Evolutionary conservation across 495 filamentous ascomycete genomes (phyloP).

Genomic region (Talaromyces borbonicus): DNA sequence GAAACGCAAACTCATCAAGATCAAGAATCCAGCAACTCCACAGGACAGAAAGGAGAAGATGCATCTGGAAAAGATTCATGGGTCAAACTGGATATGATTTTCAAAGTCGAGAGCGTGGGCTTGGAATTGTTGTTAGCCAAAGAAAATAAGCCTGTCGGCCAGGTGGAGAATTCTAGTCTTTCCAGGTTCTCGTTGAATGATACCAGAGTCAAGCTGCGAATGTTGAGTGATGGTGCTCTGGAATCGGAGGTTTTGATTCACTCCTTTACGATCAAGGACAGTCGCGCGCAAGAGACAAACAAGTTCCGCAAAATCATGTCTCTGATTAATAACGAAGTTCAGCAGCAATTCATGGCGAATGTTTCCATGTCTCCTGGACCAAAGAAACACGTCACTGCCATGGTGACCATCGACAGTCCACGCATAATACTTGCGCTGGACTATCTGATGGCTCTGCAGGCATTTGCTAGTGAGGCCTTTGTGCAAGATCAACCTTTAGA

Average conservation of each 20-base stretch:
- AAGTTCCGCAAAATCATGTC: conserved; percentile 99
- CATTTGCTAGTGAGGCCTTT: conserved; percentile 63
- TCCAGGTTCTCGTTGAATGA: conserved; percentile 91
- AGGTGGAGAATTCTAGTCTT: conserved; percentile 70
- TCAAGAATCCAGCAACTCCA: conserved; percentile 24
- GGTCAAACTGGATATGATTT: conserved; percentile 90
- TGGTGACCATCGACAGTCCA: conserved; percentile 93
- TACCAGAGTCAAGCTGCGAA: conserved; percentile 83
- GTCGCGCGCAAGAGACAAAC: conserved; percentile 72
- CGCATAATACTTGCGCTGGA: conserved; percentile 90
- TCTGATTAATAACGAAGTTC: conserved; percentile 81
- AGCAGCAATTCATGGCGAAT: conserved; percentile 96
- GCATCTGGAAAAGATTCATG: conserved; percentile 55
- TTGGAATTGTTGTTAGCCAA: conserved; percentile 77
- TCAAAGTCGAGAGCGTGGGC: conserved; percentile 78
- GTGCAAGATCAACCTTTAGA: conserved; percentile 49
- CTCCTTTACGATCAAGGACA: conserved; percentile 91
- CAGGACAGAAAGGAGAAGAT: conserved; percentile 13
- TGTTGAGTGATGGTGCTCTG: conserved; percentile 84
- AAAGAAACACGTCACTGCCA: conserved; percentile 74
- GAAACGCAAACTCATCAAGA: too few species aligned
- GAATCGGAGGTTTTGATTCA: conserved; percentile 92
- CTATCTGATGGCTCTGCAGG: conserved; percentile 82
- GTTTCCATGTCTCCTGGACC: conserved; percentile 83
- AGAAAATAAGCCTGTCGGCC: conserved; percentile 62